Conservation (phyloP, 768 basidiomycete species). For the Lyophyllum semitale region DNA sequence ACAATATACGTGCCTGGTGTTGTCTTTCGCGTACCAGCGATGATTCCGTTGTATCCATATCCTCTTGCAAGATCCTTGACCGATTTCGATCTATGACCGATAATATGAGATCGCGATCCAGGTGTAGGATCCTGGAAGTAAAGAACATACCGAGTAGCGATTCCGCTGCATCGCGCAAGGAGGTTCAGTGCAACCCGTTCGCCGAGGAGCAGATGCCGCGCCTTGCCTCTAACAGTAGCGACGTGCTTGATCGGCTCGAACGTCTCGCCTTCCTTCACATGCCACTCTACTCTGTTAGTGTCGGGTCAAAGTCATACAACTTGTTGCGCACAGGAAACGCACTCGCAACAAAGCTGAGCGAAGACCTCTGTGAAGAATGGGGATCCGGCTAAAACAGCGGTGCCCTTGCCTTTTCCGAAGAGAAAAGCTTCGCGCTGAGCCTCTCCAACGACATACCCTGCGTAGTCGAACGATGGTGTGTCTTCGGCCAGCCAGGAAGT, state of each 20-base stretch:
- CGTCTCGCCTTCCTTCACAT: slow-evolving; percentile 79
- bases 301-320: neutral
- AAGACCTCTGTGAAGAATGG: slow-evolving; percentile 97
- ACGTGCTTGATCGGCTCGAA: slow-evolving; percentile 83
- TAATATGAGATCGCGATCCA: slow-evolving; percentile 7
- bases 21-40: slow-evolving; percentile 97
- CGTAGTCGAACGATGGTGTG: slow-evolving; percentile 94
- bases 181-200: slow-evolving; percentile 93
- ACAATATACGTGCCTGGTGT: slow-evolving; percentile 66
- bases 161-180: slow-evolving; percentile 93
- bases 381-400: slow-evolving; percentile 85
- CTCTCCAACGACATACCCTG: slow-evolving; percentile 95
- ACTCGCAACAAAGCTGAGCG: slow-evolving; percentile 86
- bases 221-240: slow-evolving; percentile 90
- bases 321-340: slow-evolving; percentile 33
- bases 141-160: slow-evolving; percentile 82
- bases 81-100: slow-evolving; percentile 65
- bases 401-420: slow-evolving; percentile 82
- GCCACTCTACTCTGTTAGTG: slow-evolving; percentile 84
- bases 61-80: slow-evolving; percentile 78
- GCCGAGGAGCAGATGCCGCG: slow-evolving; percentile 83
- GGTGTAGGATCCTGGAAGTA: slow-evolving; percentile 1
- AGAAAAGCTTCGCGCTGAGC: slow-evolving; percentile 83
- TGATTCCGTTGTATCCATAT: slow-evolving; percentile 81
- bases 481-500: slow-evolving; percentile 88